Conservation (phyloP, 2,329 filamentous ascomycete species). For the Daldinia sp. region DNA sequence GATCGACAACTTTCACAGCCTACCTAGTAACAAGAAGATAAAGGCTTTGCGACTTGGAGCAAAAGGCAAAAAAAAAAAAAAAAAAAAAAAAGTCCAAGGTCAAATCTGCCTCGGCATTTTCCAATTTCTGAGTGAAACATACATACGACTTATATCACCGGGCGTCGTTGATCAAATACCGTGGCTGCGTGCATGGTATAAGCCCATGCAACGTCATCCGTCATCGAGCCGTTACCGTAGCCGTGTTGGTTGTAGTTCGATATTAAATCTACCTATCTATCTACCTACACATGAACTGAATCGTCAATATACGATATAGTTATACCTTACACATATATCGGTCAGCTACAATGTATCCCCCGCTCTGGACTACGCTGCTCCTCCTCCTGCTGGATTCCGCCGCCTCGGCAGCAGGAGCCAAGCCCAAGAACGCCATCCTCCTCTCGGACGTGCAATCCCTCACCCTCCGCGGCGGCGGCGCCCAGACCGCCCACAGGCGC, state of each 20-base stretch:
- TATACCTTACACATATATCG: neutral
- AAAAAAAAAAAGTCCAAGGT: neutral
- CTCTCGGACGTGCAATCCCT: slow-evolving; percentile 77
- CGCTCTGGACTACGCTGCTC: slow-evolving; percentile 31
- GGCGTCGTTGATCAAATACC: slow-evolving; percentile 1
- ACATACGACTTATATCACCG: neutral
- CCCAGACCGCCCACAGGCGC: slow-evolving; percentile 80
- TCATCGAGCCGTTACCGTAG: neutral
- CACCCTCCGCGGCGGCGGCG: slow-evolving; percentile 75
- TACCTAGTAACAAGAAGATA: neutral
- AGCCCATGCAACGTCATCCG: neutral
- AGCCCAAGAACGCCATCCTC: slow-evolving; percentile 66
- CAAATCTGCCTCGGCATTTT: neutral
- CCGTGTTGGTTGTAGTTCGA: neutral
- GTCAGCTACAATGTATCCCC: slow-evolving; percentile 5
- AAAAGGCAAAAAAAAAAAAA: neutral
- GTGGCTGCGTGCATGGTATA: neutral
- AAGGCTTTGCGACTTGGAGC: neutral
- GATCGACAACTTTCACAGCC: neutral
- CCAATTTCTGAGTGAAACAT: neutral
- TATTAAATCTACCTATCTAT: neutral
- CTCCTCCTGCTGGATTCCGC: neutral
- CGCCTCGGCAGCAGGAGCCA: slow-evolving; percentile 31
- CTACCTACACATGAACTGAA: neutral
- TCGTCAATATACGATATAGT: neutral